Base-by-base conservation (phyloP, 441 rosid genomes). In the Adansonia grandidieri region DNA sequence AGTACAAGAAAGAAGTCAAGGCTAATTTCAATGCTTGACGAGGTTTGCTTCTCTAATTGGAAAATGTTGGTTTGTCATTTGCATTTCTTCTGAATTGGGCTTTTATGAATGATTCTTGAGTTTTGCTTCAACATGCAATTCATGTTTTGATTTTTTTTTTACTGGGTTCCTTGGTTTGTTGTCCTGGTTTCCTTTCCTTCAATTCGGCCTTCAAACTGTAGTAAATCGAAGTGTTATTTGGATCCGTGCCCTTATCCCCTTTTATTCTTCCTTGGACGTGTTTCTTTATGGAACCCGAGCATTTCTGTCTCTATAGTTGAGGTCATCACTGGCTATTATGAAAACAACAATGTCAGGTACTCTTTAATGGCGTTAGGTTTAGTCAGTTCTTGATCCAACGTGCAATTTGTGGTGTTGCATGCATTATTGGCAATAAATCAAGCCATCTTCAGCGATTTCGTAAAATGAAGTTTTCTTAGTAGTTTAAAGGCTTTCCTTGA, bases 1-100 rank as follows among this genome's bases (percentile, higher is more conserved):
- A 71, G 71, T 61, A 74, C 88, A n/a, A 83, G 93, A 82, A 90
- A 88, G 79, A 93, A 93, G 84, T 91, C 98, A 0, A 88, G 91
- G 81, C 89, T 95, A 40, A 86, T 95, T 64, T 89, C 93, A 53
- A 85, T 95, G 97, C 92, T 95, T 6, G 94, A 95, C 66, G 97
- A 93, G 98, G 97, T 95, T 85, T 75, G 73, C 56, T 74, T 62
- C 53, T 32, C 75, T 44, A 67, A 6, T 54, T 45, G 63, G 47
- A 53, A 11, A 37, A 44, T 72, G 10, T 20, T 58, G 20, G 37
- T 72, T n/a, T 56, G 28, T 32, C 74, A 7, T 50, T 51, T 60
- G 24, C 67, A 17, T 44, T 1, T 8, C 15, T 45, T 71, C 24
- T 71, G 48, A 71, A 53, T 28, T 53, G 62, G 71, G 15, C 47